Evolutionary conservation across 495 filamentous ascomycete species (phyloP).

Genomic region (Aspergillus egyptiacus): DNA sequence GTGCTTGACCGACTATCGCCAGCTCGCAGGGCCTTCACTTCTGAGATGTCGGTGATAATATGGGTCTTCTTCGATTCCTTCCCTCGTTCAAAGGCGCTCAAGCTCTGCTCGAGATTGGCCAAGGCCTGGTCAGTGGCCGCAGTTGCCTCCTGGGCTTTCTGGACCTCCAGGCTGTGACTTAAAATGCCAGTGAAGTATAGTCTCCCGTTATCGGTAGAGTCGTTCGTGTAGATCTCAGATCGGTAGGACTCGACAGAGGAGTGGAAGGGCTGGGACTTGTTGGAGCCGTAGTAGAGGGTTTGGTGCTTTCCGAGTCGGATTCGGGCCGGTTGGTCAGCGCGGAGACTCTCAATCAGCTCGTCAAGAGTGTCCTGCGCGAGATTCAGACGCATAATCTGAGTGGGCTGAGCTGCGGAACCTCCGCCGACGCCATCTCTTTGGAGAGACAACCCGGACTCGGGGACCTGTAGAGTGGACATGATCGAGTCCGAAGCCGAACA

Average conservation of each 20-base stretch:
- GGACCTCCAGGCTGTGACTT: slow-evolving; percentile 52
- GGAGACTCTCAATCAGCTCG: slow-evolving; percentile 62
- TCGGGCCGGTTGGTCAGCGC: slow-evolving; percentile 54
- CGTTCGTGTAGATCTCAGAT: slow-evolving; percentile 47
- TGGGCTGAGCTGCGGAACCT: slow-evolving; percentile 27
- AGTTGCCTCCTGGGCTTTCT: slow-evolving; percentile 49
- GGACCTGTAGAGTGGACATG: slow-evolving; percentile 42
- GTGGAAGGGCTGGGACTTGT: slow-evolving; percentile 48
- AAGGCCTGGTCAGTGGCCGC: slow-evolving; percentile 47
- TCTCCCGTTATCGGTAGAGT: slow-evolving; percentile 34
- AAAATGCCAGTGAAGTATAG: slow-evolving; percentile 50
- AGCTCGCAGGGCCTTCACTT: slow-evolving; percentile 33
- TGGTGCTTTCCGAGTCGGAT: slow-evolving; percentile 43
- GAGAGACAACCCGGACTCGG: slow-evolving; percentile 45
- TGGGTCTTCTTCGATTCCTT: slow-evolving; percentile 51
- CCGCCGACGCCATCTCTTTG: slow-evolving; percentile 33
- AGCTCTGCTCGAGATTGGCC: slow-evolving; percentile 52
- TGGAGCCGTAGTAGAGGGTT: slow-evolving; percentile 48
- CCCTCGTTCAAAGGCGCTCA: slow-evolving; percentile 43
- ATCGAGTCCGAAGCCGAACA: slow-evolving; percentile 22
- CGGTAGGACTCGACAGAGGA: slow-evolving; percentile 42
- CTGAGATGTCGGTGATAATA: slow-evolving; percentile 34
- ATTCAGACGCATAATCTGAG: slow-evolving; percentile 58
- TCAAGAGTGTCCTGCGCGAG: slow-evolving; percentile 61
- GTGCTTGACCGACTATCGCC: slow-evolving; percentile 24